These are phyloP conservation scores for Panicum hallii DNA, from an alignment of 202 grass and related monocot species.

Conservation along the genomic window DNA sequence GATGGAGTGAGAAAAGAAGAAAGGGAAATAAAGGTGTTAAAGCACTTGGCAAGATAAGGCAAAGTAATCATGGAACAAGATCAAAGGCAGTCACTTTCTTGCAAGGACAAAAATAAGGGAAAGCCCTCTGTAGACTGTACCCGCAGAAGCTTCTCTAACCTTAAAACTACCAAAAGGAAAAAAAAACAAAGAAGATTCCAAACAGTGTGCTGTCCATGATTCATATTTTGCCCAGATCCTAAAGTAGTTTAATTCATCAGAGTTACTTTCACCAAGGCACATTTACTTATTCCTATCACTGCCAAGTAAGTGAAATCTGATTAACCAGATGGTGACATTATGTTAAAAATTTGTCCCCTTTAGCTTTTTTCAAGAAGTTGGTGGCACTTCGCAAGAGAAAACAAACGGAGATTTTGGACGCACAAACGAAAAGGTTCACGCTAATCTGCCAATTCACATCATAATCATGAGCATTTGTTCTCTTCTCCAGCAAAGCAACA, in stretches of 20 bases:
- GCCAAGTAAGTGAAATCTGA: slow-evolving; percentile 11
- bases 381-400: slow-evolving; percentile 38
- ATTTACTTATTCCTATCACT: neutral
- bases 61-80: slow-evolving; percentile 46
- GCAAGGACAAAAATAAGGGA: slow-evolving; percentile 47
- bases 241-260: neutral
- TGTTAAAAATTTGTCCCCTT: neutral
- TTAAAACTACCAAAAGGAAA: slow-evolving; percentile 56
- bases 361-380: slow-evolving; percentile 45
- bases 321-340: neutral
- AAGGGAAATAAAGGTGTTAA: slow-evolving; percentile 43
- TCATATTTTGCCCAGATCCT: slow-evolving; percentile 25
- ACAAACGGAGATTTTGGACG: slow-evolving; percentile 54
- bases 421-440: slow-evolving; percentile 47
- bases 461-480: slow-evolving; percentile 57
- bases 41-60: slow-evolving; percentile 47
- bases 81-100: slow-evolving; percentile 46
- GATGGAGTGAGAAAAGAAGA: slow-evolving; percentile 14
- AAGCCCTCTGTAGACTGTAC: slow-evolving; percentile 20
- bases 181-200: slow-evolving; percentile 37
- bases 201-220: slow-evolving; percentile 13
- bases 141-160: slow-evolving; percentile 50
- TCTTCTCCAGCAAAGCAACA: slow-evolving; percentile 51
- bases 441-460: slow-evolving; percentile 48
- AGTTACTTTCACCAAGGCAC: neutral